phyloP scores from a whole-genome alignment of 176 grass and related monocot genomes.

The Oryza glumipatula region DNA sequence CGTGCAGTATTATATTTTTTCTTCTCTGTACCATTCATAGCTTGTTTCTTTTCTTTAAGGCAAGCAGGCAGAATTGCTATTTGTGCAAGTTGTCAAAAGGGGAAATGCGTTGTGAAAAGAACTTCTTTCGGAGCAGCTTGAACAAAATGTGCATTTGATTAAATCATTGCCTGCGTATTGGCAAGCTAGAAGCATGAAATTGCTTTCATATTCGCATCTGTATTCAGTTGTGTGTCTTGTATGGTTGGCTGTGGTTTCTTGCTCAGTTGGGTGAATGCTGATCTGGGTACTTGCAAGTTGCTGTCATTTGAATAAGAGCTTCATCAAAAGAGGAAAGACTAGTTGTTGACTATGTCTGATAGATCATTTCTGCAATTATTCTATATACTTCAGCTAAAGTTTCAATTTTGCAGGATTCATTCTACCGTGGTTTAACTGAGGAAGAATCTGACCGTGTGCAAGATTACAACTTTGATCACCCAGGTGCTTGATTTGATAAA shows the following conservation, averaged over 20 bases:
- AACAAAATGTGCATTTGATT: constrained; percentile 3
- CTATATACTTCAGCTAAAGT: neutral
- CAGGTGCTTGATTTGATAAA: constrained; percentile 61
- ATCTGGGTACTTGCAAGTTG: constrained; percentile 6
- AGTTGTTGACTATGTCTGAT: neutral
- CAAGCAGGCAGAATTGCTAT: neutral
- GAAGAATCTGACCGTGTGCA: constrained; percentile 63
- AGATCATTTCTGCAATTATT: neutral
- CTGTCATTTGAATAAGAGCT: neutral
- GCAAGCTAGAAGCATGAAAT: neutral
- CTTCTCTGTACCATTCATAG: constrained; percentile 7
- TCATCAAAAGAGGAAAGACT: constrained; percentile 14
- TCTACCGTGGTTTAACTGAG: constrained; percentile 78
- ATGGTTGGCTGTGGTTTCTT: constrained; percentile 1
- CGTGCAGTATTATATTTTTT: neutral
- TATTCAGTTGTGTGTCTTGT: neutral
- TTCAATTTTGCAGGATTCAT: constrained; percentile 79
- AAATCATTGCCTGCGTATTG: neutral
- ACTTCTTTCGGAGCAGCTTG: neutral
- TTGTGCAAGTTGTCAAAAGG: neutral
- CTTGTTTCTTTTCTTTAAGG: constrained; percentile 16
- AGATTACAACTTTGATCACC: constrained; percentile 95
- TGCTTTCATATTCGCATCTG: neutral
- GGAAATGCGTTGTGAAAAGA: neutral
- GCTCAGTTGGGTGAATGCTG: neutral